Evolutionary conservation across 169 alveolate species (phyloP).

Genomic region (Babesia caballi): DNA sequence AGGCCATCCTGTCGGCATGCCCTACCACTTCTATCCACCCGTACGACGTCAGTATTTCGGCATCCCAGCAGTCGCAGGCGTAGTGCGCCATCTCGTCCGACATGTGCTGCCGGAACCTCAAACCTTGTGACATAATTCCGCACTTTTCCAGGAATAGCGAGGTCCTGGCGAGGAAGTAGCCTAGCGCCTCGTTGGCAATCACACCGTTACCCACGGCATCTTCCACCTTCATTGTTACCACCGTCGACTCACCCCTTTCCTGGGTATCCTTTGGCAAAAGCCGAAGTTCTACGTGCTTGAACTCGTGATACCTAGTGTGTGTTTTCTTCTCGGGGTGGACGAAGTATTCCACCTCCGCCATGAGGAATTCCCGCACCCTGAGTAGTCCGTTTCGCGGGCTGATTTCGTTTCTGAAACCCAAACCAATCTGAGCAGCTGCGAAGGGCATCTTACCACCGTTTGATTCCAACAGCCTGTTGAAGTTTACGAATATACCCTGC

Average conservation of each 20-base stretch:
- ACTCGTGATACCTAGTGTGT: slow-evolving; percentile 87
- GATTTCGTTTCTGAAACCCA: slow-evolving; percentile 97
- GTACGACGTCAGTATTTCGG: slow-evolving; percentile 92
- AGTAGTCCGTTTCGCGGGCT: slow-evolving; percentile 95
- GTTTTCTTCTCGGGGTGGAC: slow-evolving; percentile 90
- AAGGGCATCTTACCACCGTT: slow-evolving; percentile 96
- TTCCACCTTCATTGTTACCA: slow-evolving; percentile 78
- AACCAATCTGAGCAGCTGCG: slow-evolving; percentile 97
- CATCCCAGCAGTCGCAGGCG: slow-evolving; percentile 99
- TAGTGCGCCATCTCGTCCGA: slow-evolving; percentile 98
- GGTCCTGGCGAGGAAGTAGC: slow-evolving; percentile 95
- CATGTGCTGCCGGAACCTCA: slow-evolving; percentile 95
- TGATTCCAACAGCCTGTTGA: slow-evolving; percentile 87
- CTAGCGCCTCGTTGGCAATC: slow-evolving; percentile 93
- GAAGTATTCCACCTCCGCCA: slow-evolving; percentile 99
- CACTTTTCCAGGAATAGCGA: slow-evolving; percentile 85
- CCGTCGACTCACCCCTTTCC: slow-evolving; percentile 36
- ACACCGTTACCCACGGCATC: slow-evolving; percentile 88
- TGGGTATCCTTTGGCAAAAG: slow-evolving; percentile 85
- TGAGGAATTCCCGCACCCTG: slow-evolving; percentile 96
- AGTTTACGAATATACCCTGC: slow-evolving; percentile 96
- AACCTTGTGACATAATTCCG: slow-evolving; percentile 89
- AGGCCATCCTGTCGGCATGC: slow-evolving; percentile 95
- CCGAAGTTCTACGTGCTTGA: slow-evolving; percentile 84
- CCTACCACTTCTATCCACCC: slow-evolving; percentile 99